Conservation (phyloP, 2,329 filamentous ascomycete genomes). For the Colletotrichum caudatum region DNA sequence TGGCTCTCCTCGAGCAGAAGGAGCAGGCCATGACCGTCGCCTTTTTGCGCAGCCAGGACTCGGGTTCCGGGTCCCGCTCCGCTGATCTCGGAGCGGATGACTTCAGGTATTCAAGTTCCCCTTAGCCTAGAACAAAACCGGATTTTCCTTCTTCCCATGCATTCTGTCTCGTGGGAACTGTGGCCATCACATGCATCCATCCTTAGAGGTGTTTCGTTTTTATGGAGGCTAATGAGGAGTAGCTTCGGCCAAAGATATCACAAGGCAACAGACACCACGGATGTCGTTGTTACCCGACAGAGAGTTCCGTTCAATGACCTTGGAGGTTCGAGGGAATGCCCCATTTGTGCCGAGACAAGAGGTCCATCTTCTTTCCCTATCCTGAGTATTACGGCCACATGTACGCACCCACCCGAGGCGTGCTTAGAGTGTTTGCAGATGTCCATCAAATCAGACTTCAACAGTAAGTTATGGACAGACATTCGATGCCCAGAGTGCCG, state of each 20-base stretch:
- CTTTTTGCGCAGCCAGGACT: slow-evolving; percentile 48
- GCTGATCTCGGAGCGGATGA: slow-evolving; percentile 48
- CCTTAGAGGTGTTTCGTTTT: background rate
- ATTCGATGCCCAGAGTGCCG: slow-evolving; percentile 66
- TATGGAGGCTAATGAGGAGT: background rate
- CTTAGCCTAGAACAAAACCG: background rate
- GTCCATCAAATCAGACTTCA: slow-evolving; percentile 52
- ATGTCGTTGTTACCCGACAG: slow-evolving; percentile 50
- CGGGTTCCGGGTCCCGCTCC: slow-evolving; percentile 30
- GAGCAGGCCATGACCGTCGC: slow-evolving; percentile 49
- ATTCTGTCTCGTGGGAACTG: background rate
- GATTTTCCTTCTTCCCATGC: background rate
- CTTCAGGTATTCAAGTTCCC: slow-evolving; percentile 47
- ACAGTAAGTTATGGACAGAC: slow-evolving; percentile 55
- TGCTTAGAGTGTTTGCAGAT: slow-evolving; percentile 52
- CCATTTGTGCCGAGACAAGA: slow-evolving; percentile 53
- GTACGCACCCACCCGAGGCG: slow-evolving; percentile 50
- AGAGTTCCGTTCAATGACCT: slow-evolving; percentile 45
- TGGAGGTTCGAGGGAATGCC: slow-evolving; percentile 49
- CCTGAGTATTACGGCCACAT: slow-evolving; percentile 50
- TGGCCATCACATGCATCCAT: background rate
- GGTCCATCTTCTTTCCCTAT: slow-evolving; percentile 48
- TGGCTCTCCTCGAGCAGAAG: slow-evolving; percentile 48
- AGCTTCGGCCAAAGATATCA: slow-evolving; percentile 54
- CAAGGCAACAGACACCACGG: slow-evolving; percentile 44